Conservation (phyloP, 225 moss, liverwort and hornwort genomes). For the Bryum argenteum region DNA sequence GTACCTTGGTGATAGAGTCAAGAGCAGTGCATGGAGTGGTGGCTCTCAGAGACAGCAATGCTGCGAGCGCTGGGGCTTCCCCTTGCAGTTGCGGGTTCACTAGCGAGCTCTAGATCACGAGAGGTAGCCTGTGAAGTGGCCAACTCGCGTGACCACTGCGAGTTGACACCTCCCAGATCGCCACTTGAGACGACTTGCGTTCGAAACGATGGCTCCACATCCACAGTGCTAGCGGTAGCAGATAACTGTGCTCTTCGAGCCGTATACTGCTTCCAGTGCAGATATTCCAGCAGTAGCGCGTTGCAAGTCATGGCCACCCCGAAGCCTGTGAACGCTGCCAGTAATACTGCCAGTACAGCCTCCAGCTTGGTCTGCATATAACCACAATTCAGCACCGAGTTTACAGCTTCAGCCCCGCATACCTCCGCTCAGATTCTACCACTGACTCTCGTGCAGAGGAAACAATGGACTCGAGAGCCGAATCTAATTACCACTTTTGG, state of each 20-base stretch:
- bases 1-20: constrained; percentile 3
- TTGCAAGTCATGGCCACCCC: constrained; percentile 57
- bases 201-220: constrained; percentile 34
- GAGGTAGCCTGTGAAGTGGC: constrained; percentile 31
- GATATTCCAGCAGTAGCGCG: constrained; percentile 50
- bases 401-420: too few relatives aligned
- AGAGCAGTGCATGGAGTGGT: constrained; percentile 43
- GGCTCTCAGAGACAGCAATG: constrained; percentile 35
- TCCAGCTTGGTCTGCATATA: constrained; percentile 44
- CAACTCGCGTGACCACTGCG: constrained; percentile 42
- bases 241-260: constrained; percentile 25
- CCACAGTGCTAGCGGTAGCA: constrained; percentile 19
- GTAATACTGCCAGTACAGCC: constrained; percentile 46
- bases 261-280: constrained; percentile 45
- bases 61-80: constrained; percentile 43
- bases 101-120: constrained; percentile 34
- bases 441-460: background rate
- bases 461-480: too few relatives aligned
- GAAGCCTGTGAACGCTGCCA: constrained; percentile 56
- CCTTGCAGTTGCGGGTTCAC: constrained; percentile 35
- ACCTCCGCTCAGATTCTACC: background rate
- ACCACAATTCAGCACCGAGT: background rate
- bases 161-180: constrained; percentile 25
- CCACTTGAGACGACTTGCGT: constrained; percentile 32
- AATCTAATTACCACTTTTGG: too few relatives aligned